These are phyloP conservation scores for Suaeda aralocaspica DNA, from an alignment of 148 eudicot genomes.

Conservation along the genomic window DNA sequence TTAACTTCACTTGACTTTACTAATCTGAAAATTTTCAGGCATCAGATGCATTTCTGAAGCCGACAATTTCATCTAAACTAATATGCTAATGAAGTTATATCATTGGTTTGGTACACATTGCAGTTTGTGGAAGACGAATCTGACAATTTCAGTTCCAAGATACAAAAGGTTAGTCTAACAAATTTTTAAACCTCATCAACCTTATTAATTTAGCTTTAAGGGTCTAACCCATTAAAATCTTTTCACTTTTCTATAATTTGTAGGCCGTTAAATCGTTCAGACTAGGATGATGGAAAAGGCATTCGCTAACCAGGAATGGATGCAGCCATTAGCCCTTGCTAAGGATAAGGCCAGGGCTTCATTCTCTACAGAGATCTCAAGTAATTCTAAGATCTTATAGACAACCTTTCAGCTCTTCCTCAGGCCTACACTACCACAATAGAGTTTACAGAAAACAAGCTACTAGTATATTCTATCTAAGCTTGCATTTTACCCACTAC, in stretches of 20 bases:
- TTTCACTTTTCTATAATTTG: conserved; percentile 5
- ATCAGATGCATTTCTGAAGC: not conserved
- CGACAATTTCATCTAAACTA: not conserved
- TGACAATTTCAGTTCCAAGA: conserved; percentile 46
- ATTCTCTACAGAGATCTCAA: not conserved
- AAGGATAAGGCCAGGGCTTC: not conserved
- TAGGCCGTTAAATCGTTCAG: conserved; percentile 80
- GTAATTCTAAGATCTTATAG: not conserved
- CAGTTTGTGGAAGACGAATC: conserved; percentile 84
- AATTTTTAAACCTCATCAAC: not conserved
- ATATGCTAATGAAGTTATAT: conserved; percentile 3
- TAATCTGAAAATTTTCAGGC: not conserved
- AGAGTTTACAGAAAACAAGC: not conserved
- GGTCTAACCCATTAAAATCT: not conserved
- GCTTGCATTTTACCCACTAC: not conserved
- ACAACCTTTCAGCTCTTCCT: not conserved
- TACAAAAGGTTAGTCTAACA: conserved; percentile 47
- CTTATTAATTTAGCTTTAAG: not conserved
- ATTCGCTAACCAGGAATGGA: not conserved
- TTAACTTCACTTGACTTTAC: conserved; percentile 16
- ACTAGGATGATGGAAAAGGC: conserved; percentile 35
- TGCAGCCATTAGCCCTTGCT: not conserved
- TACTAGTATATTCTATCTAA: too few relatives aligned
- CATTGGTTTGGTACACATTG: conserved; percentile 16
- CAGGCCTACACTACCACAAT: not conserved